These are phyloP conservation scores for Cytospora leucostoma DNA, from an alignment of 2,329 filamentous ascomycete genomes.

Conservation along the genomic window DNA sequence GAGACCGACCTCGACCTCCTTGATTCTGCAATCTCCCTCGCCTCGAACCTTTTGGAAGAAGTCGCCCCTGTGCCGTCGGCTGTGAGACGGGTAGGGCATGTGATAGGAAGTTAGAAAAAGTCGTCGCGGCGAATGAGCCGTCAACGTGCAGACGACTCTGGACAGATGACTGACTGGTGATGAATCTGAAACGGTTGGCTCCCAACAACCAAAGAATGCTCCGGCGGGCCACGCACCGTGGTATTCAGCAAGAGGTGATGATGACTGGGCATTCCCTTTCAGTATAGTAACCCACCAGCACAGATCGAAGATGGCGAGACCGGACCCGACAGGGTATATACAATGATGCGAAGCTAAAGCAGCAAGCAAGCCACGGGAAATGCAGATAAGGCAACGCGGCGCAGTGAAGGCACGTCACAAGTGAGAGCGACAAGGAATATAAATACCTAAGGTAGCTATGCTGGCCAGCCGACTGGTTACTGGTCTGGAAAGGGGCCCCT, in stretches of 20 bases:
- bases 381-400: slow-evolving; percentile 20
- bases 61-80: neutral
- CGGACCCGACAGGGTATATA: slow-evolving; percentile 14
- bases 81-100: neutral
- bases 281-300: too few relatives aligned
- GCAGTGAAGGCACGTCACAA: neutral
- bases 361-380: slow-evolving; percentile 15
- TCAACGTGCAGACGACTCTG: neutral
- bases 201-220: neutral
- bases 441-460: neutral
- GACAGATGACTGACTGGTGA: neutral
- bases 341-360: slow-evolving; percentile 7
- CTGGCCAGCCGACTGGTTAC: slow-evolving; percentile 5
- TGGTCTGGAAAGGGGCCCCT: slow-evolving; percentile 10
- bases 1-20: too few relatives aligned
- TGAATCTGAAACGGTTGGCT: neutral
- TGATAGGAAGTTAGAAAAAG: neutral
- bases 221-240: too few relatives aligned
- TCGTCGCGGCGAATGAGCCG: neutral
- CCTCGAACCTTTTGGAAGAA: too few relatives aligned
- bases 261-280: too few relatives aligned
- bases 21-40: too few relatives aligned
- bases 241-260: too few relatives aligned
- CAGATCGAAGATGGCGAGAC: too few relatives aligned
- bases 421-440: neutral